Evolutionary conservation across 108 stramenopile species (phyloP).

Genomic region (Nannochloropsis salina): DNA sequence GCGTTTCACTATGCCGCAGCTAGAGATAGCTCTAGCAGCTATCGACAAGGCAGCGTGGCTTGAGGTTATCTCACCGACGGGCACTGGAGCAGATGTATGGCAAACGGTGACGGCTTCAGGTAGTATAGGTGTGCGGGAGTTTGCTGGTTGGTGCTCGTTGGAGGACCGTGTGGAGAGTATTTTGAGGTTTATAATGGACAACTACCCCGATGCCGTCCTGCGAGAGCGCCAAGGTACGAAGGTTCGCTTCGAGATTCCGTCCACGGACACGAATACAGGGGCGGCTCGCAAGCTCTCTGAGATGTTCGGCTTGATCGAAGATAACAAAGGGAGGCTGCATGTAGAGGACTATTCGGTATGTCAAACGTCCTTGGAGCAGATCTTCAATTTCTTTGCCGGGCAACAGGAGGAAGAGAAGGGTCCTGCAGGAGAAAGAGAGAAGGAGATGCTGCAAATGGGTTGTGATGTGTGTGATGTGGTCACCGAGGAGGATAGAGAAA

Average conservation of each 20-base stretch:
- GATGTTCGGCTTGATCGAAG: constrained; percentile 40
- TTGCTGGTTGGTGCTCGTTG: constrained; percentile 31
- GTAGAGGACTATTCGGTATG: constrained; percentile 59
- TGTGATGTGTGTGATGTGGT: no score
- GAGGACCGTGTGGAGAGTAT: constrained; percentile 18
- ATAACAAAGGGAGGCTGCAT: constrained; percentile 33
- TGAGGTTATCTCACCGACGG: neutral
- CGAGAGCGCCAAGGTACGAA: constrained; percentile 31
- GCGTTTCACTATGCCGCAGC: neutral
- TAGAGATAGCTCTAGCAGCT: constrained; percentile 14
- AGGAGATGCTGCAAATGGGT: no score
- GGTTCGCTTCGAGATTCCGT: constrained; percentile 28
- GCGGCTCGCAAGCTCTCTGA: neutral
- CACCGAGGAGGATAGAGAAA: no score
- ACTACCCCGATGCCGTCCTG: constrained; percentile 33
- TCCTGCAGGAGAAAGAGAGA: constrained; percentile 22
- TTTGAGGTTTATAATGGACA: neutral
- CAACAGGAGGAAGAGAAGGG: constrained; percentile 46
- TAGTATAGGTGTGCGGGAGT: neutral
- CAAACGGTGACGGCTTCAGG: constrained; percentile 20
- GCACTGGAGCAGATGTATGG: neutral
- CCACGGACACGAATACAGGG: neutral
- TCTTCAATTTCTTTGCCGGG: constrained; percentile 59
- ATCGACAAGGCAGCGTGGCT: constrained; percentile 25
- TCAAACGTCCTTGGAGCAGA: constrained; percentile 64